Base-by-base conservation (phyloP, 2,329 filamentous ascomycete genomes). In the Neofusicoccum sp. region DNA sequence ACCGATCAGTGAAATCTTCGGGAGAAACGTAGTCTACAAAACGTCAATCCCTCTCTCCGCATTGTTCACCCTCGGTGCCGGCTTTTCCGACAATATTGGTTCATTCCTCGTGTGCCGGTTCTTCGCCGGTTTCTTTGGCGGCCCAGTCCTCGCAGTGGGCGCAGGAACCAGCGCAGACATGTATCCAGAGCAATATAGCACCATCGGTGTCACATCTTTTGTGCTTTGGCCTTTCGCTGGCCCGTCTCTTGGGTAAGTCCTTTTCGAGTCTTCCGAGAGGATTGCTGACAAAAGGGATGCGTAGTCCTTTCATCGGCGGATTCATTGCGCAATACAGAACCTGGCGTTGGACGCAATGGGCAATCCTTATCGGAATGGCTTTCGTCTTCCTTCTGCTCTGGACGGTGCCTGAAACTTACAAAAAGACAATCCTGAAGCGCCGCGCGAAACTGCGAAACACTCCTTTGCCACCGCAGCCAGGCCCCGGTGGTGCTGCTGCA, bases 71-170 rank as follows among this genome's bases (percentile, higher is more conserved):
- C 67, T 87, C 1, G 85, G 84, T 2, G 78, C 80, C 0, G 84
- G 80, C 0, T 77, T 84, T 34, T 77, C 80, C 0, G 74, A 79
- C 24, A 79, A 71, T 33, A 82, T 87, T 14, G 80, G 73, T 0
- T 78, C 75, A 0, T 65, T 89, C 2, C 78, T 80, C 51, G 71
- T 86, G 7, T 74, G 84, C 28, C 77, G 86, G 2, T 86, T 93
- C 76, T 89, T 92, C 67, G 89, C 90, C 51, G 88, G 89, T 0
- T 71, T 88, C 70, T 89, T 89, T 64, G 89, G 88, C 30, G 87
- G 43, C 83, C 89, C 65, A 80, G 71, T 74, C 1, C 67, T 80
- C 1, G 76, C 77, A 2, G 74, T 79, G 2, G 77, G 76, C 3
- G 73, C 71, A 4, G 78, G 77, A 0, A 78, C 73, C 2, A 73